Evolutionary conservation across 148 eudicot genomes (phyloP), one percentile per base, ranked within the genome.

Genomic region (Vaccinium corymbosum): DNA sequence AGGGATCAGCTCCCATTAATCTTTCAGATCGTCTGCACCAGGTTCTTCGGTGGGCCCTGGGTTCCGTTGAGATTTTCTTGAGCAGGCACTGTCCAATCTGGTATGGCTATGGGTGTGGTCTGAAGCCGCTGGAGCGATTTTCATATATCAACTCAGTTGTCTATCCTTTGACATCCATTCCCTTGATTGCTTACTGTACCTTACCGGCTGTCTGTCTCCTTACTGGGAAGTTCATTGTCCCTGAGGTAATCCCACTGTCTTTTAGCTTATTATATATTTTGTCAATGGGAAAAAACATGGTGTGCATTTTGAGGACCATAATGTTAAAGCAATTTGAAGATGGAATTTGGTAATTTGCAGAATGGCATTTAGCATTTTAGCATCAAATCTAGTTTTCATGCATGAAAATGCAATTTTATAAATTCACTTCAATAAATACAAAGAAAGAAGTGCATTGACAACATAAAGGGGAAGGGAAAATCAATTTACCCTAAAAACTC

Each of bases 1-100:
- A 93, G 87, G 95, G 95, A 81, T 93, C 95, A n/a, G 95, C 95
- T 78, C 95, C 95, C 80, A 93, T 93, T 57, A 93, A 93, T 76
- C 94, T 93, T 78, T 90, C 95, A 46, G 95, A 93, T 82, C 95
- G 95, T 88, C 92, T 93, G 77, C 94, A 93, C 88, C 95, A 93
- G 88, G 95, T 93, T 75, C 94, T 93, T 84, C 91, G 95, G 55
- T 93, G 95, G 95, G 95, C 95, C 61, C 79, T 93, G 87, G 95
- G 95, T 27, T 93, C 95, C 0, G 94, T 93, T 83, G 95, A 93
- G 87, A 93, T 93, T 84, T 83, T 93, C 59, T 89, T 93, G 81
- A 93, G 95, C 80, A 90, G 74, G 85, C 95, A 93, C 56, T 93
- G 95, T 83, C 95, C 95, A 50, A 93, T 93, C 59, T 93, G 95